Base-by-base conservation (phyloP, 257 asterid genomes). In the Apocynum venetum region DNA sequence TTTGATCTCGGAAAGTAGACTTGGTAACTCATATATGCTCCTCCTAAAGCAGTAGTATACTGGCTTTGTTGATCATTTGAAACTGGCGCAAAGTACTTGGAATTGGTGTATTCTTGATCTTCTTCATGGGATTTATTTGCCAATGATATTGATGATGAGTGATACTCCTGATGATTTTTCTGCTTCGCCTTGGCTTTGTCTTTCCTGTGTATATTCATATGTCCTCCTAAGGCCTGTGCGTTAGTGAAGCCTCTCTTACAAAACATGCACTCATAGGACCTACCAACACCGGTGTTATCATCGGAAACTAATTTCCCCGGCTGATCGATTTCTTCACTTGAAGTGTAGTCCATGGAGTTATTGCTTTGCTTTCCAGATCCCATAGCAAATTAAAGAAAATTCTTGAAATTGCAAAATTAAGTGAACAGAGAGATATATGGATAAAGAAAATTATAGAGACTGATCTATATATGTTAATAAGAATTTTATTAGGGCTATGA, bases 151-250 rank as follows among this genome's bases (percentile, higher is more conserved):
- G 60, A 14, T 6, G 20, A 14, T 53, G 11, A 3, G 12, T 53
- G 59, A 53, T 14, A 25, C 14, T 65, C 55, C 6, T 64, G 65
- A 56, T 44, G 38, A 25, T 31, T 74, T 11, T 83, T 87, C 20
- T 85, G 81, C 86, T 88, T 89, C 48, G 86, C 89, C 66, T 85
- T 89, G 53, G 89, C 78, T 72, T 89, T 92, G 47, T 94, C 98
- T 77, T 89, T 94, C 76, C 98, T 79, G 65, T 94, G 97, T 77
- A 94, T 92, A 71, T 94, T 94, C 98, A 94, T 92, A 76, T 94
- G 98, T 0, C 98, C 98, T 0, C 98, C 98, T 14, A 94, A 81
- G 31, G 98, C 97, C 55, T 94, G 97, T 3, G 97, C 98, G 78
- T 91, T 94, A 0, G 97, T 94, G 77, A 94, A 94, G 0, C 97